A percentile compares a stretch with the other conserved stretches of the same genome.
Conservation (phyloP, 192 early-diverging fungal species). For the Lobosporangium transversale region DNA sequence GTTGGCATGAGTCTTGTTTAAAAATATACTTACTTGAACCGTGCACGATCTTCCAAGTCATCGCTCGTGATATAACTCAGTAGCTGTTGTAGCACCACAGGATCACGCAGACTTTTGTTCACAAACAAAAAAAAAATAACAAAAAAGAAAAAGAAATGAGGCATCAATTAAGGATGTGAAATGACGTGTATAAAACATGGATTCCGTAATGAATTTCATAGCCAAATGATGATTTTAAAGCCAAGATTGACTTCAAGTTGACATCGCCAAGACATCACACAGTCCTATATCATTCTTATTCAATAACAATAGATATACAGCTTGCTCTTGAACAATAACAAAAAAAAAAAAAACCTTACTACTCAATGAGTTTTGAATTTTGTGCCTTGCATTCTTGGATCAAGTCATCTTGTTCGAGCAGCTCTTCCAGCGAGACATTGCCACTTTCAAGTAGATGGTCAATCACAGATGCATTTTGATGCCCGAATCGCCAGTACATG, state of each 20-base stretch:
- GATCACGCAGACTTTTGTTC: constrained; percentile 85
- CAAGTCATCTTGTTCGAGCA: constrained; percentile 92
- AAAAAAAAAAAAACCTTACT: constrained; percentile 54
- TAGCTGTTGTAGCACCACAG: constrained; percentile 77
- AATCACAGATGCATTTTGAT: constrained; percentile 90
- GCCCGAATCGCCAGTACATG: constrained; percentile 97
- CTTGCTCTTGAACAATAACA: neutral
- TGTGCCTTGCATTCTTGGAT: constrained; percentile 94
- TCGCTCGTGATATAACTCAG: constrained; percentile 85
- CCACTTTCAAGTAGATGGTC: constrained; percentile 93
- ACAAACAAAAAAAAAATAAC: constrained; percentile 9
- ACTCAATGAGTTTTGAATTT: constrained; percentile 90
- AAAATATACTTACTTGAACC: constrained; percentile 71
- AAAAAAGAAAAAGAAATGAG: neutral
- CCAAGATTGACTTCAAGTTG: too few species aligned
- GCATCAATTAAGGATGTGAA: too few species aligned
- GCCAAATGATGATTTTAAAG: too few species aligned
- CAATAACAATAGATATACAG: neutral
- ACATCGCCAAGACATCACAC: too few species aligned
- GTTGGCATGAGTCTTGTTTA: neutral
- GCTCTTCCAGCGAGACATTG: constrained; percentile 88
- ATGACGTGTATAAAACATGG: too few species aligned
- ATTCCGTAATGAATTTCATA: too few species aligned
- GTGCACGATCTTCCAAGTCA: constrained; percentile 83
- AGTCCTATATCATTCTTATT: neutral